Evolutionary conservation across 306 rosid species (phyloP), one percentile per base, ranked within the genome.

Genomic region (Vicia villosa): DNA sequence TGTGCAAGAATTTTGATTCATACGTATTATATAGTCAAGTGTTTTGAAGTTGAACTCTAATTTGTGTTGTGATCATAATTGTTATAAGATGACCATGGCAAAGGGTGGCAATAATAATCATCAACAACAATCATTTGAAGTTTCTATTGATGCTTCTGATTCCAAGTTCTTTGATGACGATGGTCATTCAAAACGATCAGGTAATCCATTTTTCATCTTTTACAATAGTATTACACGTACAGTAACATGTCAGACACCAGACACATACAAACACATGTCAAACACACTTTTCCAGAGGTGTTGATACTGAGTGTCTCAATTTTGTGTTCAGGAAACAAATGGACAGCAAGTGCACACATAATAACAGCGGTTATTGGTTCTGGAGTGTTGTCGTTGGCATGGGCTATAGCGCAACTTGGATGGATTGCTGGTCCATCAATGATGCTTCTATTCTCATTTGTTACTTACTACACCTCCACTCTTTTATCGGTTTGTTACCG

Each of bases 341-440:
- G 78, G 83, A 78, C 83, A n/a, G 51, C 78, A 8, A 82, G 86
- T 36, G 63, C 86, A 0, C 85, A 81, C 58, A 77, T 81, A 58
- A 69, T 77, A 66, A 81, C 85, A 2, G 85, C 85, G 4, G 85
- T 82, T 3, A 82, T 82, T 70, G 86, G 83, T 3, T 78, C 83
- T 4, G 86, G 86, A n/a, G 83, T 82, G 28, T 19, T 82, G 3
- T 82, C 86, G 9, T 47, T 82, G 68, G 77, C 83, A 24, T 82
- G 86, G 86, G 82, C 86, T 0, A 65, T 82, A 64, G 86, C 81
- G 36, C 86, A 82, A 37, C 80, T 82, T 6, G 86, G 86, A 41
- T 82, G 86, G 86, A 4, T 74, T 34, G 86, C 83, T 15, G 86
- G 86, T 3, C 86, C 83, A 15, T n/a, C 21, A 5, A 63, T 43